phyloP scores from a whole-genome alignment of 257 asterid species.

The Agastache rugosa region DNA sequence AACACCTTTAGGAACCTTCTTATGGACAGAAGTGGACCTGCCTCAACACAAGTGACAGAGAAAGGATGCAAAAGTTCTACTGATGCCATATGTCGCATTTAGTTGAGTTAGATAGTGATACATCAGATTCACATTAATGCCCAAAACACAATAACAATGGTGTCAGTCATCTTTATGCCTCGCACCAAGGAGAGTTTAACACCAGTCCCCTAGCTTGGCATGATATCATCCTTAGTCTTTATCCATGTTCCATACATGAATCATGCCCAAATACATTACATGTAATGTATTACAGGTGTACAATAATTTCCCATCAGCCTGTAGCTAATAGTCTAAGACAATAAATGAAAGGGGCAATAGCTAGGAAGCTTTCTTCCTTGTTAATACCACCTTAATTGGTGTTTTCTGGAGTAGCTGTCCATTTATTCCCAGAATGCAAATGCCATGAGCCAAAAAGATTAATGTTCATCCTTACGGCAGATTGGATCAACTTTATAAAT shows the following conservation, averaged over 20 bases:
- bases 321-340: not conserved
- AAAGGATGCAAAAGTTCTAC: not conserved
- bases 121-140: not conserved
- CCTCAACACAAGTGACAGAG: not conserved
- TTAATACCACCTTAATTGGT: no score
- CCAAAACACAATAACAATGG: not conserved
- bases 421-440: not conserved
- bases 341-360: not conserved
- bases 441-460: not conserved
- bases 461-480: not conserved
- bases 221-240: not conserved
- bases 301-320: not conserved
- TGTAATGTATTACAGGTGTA: not conserved
- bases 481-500: not conserved
- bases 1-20: not conserved
- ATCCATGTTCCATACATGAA: not conserved
- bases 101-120: not conserved
- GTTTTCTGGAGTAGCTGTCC: not conserved
- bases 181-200: not conserved
- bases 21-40: slow-evolving; percentile 7
- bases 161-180: not conserved
- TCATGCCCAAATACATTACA: not conserved
- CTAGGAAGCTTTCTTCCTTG: not conserved
- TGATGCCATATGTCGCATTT: not conserved
- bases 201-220: not conserved